Percentiles rank a stretch among this genome's conserved stretches.
Evolutionary conservation across 768 basidiomycete genomes (phyloP).

Genomic region (Auricularia cornea): DNA sequence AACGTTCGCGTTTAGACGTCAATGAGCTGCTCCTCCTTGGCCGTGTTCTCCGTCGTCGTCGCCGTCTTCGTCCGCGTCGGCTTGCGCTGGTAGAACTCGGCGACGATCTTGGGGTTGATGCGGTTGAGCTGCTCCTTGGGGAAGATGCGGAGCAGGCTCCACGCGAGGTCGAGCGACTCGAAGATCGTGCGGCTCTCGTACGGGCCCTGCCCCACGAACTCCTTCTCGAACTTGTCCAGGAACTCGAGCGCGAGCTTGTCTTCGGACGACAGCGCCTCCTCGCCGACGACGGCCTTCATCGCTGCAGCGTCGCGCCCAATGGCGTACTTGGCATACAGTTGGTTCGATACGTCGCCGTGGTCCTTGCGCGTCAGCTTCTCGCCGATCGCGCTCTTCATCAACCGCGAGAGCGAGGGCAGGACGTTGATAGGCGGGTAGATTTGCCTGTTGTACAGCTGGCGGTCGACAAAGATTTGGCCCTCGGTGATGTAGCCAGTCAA

Average conservation of each 20-base stretch:
- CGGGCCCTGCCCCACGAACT: constrained; percentile 95
- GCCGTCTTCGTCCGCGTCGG: constrained; percentile 52
- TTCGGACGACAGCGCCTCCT: constrained; percentile 90
- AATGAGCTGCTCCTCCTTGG: constrained; percentile 47
- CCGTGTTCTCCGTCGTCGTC: constrained; percentile 38
- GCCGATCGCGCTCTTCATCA: constrained; percentile 99
- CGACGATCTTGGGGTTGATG: constrained; percentile 93
- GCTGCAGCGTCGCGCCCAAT: constrained; percentile 94
- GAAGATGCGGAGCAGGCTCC: constrained; percentile 95
- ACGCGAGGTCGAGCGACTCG: constrained; percentile 94
- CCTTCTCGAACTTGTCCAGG: constrained; percentile 93
- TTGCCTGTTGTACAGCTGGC: constrained; percentile 91
- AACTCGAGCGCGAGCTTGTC: constrained; percentile 97
- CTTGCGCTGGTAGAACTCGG: constrained; percentile 88
- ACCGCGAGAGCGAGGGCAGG: constrained; percentile 91
- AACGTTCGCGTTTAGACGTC: constrained; percentile 32
- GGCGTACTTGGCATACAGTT: constrained; percentile 98
- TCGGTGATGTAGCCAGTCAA: constrained; percentile 99
- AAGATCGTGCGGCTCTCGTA: constrained; percentile 96
- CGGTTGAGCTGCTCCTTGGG: constrained; percentile 98
- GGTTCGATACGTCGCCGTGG: constrained; percentile 98
- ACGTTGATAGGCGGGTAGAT: constrained; percentile 99
- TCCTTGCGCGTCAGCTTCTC: constrained; percentile 96
- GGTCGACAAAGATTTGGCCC: constrained; percentile 98
- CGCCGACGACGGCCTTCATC: constrained; percentile 99